Conservation (phyloP, 129 eudicot genomes). For the Arctium lappa region DNA sequence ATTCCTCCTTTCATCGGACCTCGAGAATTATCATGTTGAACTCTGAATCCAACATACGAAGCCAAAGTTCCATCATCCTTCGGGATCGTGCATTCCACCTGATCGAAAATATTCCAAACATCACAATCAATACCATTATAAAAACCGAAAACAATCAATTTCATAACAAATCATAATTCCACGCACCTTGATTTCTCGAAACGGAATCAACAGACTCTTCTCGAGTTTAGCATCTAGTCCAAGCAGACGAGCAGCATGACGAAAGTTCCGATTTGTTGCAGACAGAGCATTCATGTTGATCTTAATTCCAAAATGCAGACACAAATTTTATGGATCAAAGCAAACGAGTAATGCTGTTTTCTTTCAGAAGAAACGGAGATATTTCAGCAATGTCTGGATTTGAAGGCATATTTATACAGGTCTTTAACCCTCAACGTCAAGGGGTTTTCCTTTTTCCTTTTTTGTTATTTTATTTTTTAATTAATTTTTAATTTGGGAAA, state of each 20-base stretch:
- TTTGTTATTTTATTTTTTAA: background rate
- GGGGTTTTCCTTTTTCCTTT: background rate
- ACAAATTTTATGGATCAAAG: background rate
- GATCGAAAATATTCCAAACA: slow-evolving; percentile 11
- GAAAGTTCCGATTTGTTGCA: slow-evolving; percentile 69
- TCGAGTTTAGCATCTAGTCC: slow-evolving; percentile 60
- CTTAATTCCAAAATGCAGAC: background rate
- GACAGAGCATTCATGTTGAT: slow-evolving; percentile 65
- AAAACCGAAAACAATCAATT: background rate
- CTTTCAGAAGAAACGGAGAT: background rate
- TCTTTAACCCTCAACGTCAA: background rate
- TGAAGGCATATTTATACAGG: background rate
- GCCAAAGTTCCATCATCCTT: slow-evolving; percentile 68
- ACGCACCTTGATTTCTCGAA: slow-evolving; percentile 71
- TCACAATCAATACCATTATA: background rate
- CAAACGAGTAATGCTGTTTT: background rate
- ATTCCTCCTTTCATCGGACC: slow-evolving; percentile 94
- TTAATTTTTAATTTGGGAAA: background rate
- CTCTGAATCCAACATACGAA: slow-evolving; percentile 64
- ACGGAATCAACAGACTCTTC: slow-evolving; percentile 76
- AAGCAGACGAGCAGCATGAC: slow-evolving; percentile 64
- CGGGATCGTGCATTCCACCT: slow-evolving; percentile 77
- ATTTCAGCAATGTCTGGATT: background rate
- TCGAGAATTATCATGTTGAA: slow-evolving; percentile 81
- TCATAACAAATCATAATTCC: background rate